Conservation (phyloP, 257 asterid species). For the Anisodus acutangulus region DNA sequence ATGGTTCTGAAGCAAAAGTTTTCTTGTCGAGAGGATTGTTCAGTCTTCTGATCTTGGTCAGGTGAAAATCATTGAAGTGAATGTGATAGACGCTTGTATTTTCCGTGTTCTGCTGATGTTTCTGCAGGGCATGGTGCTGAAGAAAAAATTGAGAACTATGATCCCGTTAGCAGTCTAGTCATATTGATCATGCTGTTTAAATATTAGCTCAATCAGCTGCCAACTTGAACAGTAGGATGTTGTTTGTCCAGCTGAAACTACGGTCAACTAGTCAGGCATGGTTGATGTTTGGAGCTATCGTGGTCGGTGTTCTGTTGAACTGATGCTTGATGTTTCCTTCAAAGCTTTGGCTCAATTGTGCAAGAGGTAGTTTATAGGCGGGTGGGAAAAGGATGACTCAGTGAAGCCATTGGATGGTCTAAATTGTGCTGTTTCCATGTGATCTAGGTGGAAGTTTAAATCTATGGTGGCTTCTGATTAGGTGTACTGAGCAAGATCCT, state of each 20-base stretch:
- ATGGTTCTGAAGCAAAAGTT: neutral
- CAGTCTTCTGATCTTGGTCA: neutral
- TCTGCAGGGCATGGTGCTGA: neutral
- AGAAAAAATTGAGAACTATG: neutral
- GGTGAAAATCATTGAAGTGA: neutral
- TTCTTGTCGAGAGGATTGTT: neutral
- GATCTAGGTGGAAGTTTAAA: neutral
- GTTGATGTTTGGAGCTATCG: neutral
- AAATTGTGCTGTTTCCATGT: neutral
- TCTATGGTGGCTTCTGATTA: neutral
- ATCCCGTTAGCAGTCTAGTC: neutral
- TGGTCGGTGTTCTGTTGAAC: constrained; percentile 19
- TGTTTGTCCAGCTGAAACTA: neutral
- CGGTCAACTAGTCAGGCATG: neutral
- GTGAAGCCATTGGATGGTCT: neutral
- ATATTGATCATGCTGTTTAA: neutral
- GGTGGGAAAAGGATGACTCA: neutral
- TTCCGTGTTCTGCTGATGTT: constrained; percentile 10
- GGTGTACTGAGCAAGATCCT: neutral
- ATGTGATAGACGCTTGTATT: neutral
- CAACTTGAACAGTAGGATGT: neutral
- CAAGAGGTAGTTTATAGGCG: neutral
- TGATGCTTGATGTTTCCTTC: constrained; percentile 14
- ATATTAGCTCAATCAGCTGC: neutral
- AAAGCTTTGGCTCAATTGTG: neutral